Conservation (phyloP, 768 basidiomycete species). For the Auriscalpium orientale region DNA sequence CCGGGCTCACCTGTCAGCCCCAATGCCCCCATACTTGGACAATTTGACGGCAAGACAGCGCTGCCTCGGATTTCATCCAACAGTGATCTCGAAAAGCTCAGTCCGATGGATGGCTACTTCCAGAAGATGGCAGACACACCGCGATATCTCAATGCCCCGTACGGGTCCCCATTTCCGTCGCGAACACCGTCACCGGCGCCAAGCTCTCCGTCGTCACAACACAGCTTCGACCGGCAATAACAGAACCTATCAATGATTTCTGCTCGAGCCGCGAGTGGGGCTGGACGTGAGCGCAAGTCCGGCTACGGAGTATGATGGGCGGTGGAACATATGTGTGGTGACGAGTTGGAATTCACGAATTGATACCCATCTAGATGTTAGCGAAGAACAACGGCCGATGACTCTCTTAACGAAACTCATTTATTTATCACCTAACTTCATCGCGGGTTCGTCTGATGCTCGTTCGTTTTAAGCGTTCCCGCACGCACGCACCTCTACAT, state of each 20-base stretch:
- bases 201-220: constrained; percentile 13
- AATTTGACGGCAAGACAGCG: constrained; percentile 44
- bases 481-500: not conserved
- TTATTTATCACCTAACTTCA: constrained; percentile 1
- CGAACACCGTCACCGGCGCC: constrained; percentile 38
- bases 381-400: not conserved
- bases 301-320: not conserved
- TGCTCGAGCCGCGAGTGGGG: not conserved
- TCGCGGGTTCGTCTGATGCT: not conserved
- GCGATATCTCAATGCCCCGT: constrained; percentile 42
- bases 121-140: constrained; percentile 33
- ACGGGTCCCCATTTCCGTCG: constrained; percentile 43
- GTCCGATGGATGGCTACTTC: constrained; percentile 27
- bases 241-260: not conserved
- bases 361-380: constrained; percentile 13
- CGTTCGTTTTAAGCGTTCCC: not conserved
- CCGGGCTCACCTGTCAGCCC: constrained; percentile 39
- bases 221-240: constrained; percentile 6
- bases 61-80: constrained; percentile 43
- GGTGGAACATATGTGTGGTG: not conserved
- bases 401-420: constrained; percentile 2
- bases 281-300: not conserved
- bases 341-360: not conserved
- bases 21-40: constrained; percentile 53
- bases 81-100: constrained; percentile 18